Evolutionary conservation across 2,329 filamentous ascomycete species (phyloP).

Genomic region (Phoma sp.): DNA sequence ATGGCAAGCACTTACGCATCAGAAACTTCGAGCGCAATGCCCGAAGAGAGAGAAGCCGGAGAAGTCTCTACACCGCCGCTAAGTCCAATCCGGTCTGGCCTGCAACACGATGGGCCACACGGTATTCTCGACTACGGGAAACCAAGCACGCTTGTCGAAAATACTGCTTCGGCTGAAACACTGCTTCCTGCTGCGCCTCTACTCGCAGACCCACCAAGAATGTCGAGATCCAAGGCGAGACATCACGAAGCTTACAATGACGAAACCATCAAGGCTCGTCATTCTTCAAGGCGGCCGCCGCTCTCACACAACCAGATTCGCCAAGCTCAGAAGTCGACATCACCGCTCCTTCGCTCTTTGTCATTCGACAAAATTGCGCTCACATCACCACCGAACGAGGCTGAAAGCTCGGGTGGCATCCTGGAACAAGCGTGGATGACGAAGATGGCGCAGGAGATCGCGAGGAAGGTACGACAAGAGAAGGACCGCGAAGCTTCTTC

Average conservation of each 20-base stretch:
- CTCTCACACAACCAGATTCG: constrained; percentile 40
- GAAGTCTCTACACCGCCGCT: constrained; percentile 43
- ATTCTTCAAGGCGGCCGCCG: constrained; percentile 32
- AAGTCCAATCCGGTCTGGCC: constrained; percentile 30
- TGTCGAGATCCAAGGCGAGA: constrained; percentile 31
- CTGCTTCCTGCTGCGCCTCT: constrained; percentile 38
- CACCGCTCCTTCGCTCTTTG: constrained; percentile 45
- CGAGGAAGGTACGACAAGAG: constrained; percentile 84
- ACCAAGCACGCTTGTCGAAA: constrained; percentile 31
- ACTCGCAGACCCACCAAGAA: constrained; percentile 32
- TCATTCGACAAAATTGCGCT: constrained; percentile 23
- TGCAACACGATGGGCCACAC: constrained; percentile 33
- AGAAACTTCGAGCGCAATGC: constrained; percentile 56
- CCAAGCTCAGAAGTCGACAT: constrained; percentile 41
- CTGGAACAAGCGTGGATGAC: constrained; percentile 85
- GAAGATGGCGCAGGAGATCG: constrained; percentile 94
- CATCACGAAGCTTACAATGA: constrained; percentile 17
- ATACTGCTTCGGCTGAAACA: constrained; percentile 22
- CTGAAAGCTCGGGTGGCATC: constrained; percentile 56
- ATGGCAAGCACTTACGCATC: constrained; percentile 63
- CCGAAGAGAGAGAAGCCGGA: constrained; percentile 40
- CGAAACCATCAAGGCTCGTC: constrained; percentile 17
- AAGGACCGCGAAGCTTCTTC: constrained; percentile 56
- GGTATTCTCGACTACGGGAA: constrained; percentile 34
- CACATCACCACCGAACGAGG: constrained; percentile 33